These are phyloP conservation scores for Sungouiella thailandica DNA, from an alignment of 805 yeast species.

Conservation along the genomic window DNA sequence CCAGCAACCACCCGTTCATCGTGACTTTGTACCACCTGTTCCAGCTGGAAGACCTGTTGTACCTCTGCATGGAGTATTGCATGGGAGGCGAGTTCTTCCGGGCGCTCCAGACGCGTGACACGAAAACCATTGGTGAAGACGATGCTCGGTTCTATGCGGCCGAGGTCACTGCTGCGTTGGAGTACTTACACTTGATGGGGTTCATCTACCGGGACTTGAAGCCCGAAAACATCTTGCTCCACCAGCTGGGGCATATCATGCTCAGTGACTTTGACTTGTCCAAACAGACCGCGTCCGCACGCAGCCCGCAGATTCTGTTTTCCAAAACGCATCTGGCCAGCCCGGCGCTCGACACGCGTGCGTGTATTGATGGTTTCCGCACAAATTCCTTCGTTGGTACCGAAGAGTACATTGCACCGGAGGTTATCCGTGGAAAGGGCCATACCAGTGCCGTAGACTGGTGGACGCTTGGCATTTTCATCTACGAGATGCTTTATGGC, in stretches of 20 bases:
- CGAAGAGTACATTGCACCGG: constrained; percentile 98
- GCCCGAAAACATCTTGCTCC: constrained; percentile 91
- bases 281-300: constrained; percentile 75
- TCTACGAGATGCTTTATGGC: constrained; percentile 93
- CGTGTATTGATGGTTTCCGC: constrained; percentile 92
- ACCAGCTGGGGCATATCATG: constrained; percentile 98
- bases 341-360: constrained; percentile 84
- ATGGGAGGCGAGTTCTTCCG: constrained; percentile 99
- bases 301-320: constrained; percentile 65
- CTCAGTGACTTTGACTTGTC: constrained; percentile 93
- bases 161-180: constrained; percentile 95
- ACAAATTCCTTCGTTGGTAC: constrained; percentile 99
- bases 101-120: constrained; percentile 85
- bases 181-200: constrained; percentile 93
- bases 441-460: constrained; percentile 98
- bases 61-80: constrained; percentile 97
- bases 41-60: constrained; percentile 87
- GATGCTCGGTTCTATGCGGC: constrained; percentile 95
- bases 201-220: constrained; percentile 94
- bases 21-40: constrained; percentile 93
- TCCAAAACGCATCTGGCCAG: constrained; percentile 31
- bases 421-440: constrained; percentile 93
- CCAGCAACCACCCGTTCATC: constrained; percentile 94
- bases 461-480: constrained; percentile 97
- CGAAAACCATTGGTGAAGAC: constrained; percentile 77